These are phyloP conservation scores for Chlorella sp. DNA, from an alignment of 139 green algal species.

Conservation along the genomic window DNA sequence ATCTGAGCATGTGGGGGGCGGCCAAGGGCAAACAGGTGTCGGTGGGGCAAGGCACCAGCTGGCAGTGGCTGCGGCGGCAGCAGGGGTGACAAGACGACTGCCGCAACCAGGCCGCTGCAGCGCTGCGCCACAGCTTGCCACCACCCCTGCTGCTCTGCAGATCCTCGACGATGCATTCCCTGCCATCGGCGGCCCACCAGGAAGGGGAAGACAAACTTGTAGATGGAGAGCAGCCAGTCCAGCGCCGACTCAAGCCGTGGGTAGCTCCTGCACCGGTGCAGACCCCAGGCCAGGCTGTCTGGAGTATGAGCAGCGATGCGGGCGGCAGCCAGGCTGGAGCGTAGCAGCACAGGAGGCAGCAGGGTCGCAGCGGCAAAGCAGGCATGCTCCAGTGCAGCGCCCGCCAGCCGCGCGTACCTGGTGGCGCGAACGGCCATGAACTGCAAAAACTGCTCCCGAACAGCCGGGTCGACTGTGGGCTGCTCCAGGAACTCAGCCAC, in stretches of 20 bases:
- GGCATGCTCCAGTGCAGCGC: no score
- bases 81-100: no score
- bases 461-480: slow-evolving; percentile 3
- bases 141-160: no score
- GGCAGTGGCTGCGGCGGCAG: neutral
- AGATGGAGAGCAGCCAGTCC: slow-evolving; percentile 50
- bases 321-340: no score
- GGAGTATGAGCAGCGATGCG: no score
- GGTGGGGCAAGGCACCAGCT: no score
- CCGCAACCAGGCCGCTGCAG: no score
- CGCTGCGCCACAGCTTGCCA: no score
- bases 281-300: neutral
- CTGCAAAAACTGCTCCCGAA: slow-evolving; percentile 21
- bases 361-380: neutral
- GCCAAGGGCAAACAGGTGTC: no score
- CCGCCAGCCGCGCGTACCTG: neutral
- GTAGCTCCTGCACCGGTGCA: slow-evolving; percentile 7
- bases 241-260: slow-evolving; percentile 38
- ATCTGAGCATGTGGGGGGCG: neutral
- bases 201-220: slow-evolving; percentile 57
- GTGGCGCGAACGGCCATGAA: slow-evolving; percentile 32
- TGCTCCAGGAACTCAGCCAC: slow-evolving; percentile 41
- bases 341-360: no score
- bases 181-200: slow-evolving; percentile 19
- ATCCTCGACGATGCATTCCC: no score